Evolutionary conservation across 352 stramenopile species (phyloP), one percentile per base, ranked within the genome.

Genomic region (Aphanomyces invadans): DNA sequence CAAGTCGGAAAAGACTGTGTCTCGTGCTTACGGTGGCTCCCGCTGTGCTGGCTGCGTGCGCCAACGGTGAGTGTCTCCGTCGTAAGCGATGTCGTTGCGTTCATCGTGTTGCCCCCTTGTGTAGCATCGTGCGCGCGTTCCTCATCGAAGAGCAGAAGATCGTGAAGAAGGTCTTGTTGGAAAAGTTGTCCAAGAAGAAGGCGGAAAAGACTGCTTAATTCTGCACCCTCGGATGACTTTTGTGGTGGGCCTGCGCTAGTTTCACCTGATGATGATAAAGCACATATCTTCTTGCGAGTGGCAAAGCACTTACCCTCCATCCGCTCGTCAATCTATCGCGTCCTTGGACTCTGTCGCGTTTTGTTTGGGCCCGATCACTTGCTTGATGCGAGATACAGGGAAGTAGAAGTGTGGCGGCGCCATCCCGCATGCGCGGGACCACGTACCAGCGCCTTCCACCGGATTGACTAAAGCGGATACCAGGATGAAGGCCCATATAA

Each of bases 141-240:
- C 79, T 99, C 60, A 97, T 99, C 80, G 96, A 99, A 81, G 97
- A 99, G 84, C 96, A 99, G 78, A 99, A 99, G 94, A 98, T 98
- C 73, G 96, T 99, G 49, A 99, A 99, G 95, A 97, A 98, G 83
- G 88, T 99, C 62, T 86, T 99, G 67, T 79, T 92, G 46, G 94
- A 98, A 77, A 98, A 98, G 86, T 73, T 89, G 67, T 87, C 86
- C 74, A 89, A 91, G 77, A 76, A 71, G 54, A 80, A 78, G 67
- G 23, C 60, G 28, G 60, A 71, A 45, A 90, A 90, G 76, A 82
- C 80, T 65, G 80, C 80, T 36, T 89, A 89, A 66, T 66, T 21
- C 15, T 57, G 17, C 54, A 31, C 11, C 3, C 39, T 26, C 57
- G 31, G 21, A 29, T 25, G 15, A 21, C 19, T 56, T 33, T 51